Evolutionary conservation across 805 yeast genomes (phyloP).

Genomic region (Lipomyces oligophaga): DNA sequence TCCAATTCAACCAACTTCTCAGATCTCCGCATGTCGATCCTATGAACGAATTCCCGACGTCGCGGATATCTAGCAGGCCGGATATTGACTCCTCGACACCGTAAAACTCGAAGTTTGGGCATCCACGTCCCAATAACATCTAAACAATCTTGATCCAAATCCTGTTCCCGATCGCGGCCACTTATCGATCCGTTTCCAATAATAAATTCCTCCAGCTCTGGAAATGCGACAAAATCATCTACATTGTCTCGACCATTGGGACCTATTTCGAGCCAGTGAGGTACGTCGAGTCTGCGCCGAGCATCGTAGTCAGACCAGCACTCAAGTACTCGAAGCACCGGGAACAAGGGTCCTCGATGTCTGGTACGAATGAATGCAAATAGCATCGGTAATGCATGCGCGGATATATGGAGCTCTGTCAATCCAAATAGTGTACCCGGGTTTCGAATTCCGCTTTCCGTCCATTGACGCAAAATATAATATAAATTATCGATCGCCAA

Average conservation of each 20-base stretch:
- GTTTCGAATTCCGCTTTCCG: conserved; percentile 12
- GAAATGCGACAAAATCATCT: conserved; percentile 13
- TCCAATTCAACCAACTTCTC: conserved; percentile 5
- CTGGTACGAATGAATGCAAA: conserved; percentile 19
- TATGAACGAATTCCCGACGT: conserved; percentile 15
- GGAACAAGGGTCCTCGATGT: conserved; percentile 8
- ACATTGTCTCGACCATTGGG: conserved; percentile 9
- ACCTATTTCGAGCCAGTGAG: conserved; percentile 21
- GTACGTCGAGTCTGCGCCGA: conserved; percentile 14
- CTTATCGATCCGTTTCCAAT: conserved; percentile 4
- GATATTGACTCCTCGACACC: conserved; percentile 16
- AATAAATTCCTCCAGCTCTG: conserved; percentile 15
- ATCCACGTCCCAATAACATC: conserved; percentile 18
- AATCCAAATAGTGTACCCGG: conserved; percentile 8
- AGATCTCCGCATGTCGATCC: conserved; percentile 14
- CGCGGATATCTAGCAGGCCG: conserved; percentile 16
- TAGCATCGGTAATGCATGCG: conserved; percentile 18
- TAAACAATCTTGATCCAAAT: conserved; percentile 20
- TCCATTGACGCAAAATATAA: conserved; percentile 19
- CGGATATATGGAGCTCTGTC: conserved; percentile 16
- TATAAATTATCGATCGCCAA: conserved; percentile 17
- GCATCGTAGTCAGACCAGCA: conserved; percentile 20
- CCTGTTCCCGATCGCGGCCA: conserved; percentile 12
- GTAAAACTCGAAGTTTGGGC: conserved; percentile 18
- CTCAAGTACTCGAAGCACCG: conserved; percentile 10